A percentile compares a stretch with the other conserved stretches of the same genome.
Conservation (phyloP, 257 asterid genomes). For the Nicotiana noctiflora region DNA sequence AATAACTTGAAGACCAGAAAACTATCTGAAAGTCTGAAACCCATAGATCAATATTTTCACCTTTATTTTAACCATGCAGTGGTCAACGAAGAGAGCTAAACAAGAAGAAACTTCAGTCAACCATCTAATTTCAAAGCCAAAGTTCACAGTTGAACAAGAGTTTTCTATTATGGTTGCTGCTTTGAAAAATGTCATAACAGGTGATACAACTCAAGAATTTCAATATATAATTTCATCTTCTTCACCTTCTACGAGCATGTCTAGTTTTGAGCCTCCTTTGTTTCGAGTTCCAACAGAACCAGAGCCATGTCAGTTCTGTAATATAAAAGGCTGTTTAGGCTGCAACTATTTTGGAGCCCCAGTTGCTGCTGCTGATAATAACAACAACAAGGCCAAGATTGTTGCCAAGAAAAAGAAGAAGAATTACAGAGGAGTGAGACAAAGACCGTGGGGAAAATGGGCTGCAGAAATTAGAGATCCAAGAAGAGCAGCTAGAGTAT, state of each 20-base stretch:
- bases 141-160: conserved; percentile 45
- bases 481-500: conserved; percentile 63
- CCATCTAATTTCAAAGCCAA: background rate
- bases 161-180: conserved; percentile 60
- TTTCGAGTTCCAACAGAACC: conserved; percentile 22
- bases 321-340: conserved; percentile 60
- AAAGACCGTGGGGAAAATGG: conserved; percentile 97
- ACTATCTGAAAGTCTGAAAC: background rate
- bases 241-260: background rate
- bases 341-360: conserved; percentile 45
- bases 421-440: conserved; percentile 81
- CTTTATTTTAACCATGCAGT: conserved; percentile 29
- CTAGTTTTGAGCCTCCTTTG: background rate
- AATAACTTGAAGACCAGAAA: background rate
- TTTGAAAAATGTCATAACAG: conserved; percentile 45
- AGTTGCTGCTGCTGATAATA: background rate
- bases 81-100: conserved; percentile 39
- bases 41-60: background rate
- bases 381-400: background rate
- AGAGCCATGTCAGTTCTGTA: conserved; percentile 49
- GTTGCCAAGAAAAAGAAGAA: conserved; percentile 39
- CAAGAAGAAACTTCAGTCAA: conserved; percentile 5
- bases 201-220: background rate
- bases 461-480: conserved; percentile 91
- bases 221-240: background rate